phyloP scores from a whole-genome alignment of 2,329 filamentous ascomycete species.

The Exophiala calicioides region DNA sequence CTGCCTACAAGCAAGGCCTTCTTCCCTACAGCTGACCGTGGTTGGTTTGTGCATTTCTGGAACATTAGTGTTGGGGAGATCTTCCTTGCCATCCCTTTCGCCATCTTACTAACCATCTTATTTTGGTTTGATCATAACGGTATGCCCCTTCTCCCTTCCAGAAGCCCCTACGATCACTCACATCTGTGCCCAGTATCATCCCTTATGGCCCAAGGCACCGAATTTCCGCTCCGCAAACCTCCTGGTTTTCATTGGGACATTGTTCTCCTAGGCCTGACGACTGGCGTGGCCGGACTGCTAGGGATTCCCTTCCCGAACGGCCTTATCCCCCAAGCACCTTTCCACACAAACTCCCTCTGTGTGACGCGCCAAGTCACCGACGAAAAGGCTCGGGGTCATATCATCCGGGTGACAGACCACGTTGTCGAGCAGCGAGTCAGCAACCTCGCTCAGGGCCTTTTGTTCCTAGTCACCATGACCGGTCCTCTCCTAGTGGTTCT shows the following conservation, averaged over 20 bases:
- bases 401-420: constrained; percentile 62
- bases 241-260: constrained; percentile 85
- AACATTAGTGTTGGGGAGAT: constrained; percentile 70
- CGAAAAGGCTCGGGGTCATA: constrained; percentile 58
- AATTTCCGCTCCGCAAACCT: constrained; percentile 77
- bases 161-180: constrained; percentile 3
- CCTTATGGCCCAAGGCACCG: constrained; percentile 78
- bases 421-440: constrained; percentile 71
- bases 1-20: constrained; percentile 78
- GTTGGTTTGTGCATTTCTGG: constrained; percentile 83
- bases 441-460: constrained; percentile 74
- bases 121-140: constrained; percentile 92
- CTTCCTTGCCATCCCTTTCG: constrained; percentile 86
- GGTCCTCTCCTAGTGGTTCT: constrained; percentile 72
- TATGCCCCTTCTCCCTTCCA: constrained; percentile 39
- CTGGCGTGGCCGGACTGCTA: constrained; percentile 71
- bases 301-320: constrained; percentile 81
- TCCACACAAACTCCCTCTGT: constrained; percentile 77
- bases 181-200: constrained; percentile 63
- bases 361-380: constrained; percentile 62
- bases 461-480: constrained; percentile 77
- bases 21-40: constrained; percentile 70
- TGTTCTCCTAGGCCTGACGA: constrained; percentile 77
- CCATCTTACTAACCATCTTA: constrained; percentile 75
- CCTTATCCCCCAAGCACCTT: constrained; percentile 79